Evolutionary conservation across 2,329 filamentous ascomycete genomes (phyloP).

Genomic region (Clarireedia sp.): DNA sequence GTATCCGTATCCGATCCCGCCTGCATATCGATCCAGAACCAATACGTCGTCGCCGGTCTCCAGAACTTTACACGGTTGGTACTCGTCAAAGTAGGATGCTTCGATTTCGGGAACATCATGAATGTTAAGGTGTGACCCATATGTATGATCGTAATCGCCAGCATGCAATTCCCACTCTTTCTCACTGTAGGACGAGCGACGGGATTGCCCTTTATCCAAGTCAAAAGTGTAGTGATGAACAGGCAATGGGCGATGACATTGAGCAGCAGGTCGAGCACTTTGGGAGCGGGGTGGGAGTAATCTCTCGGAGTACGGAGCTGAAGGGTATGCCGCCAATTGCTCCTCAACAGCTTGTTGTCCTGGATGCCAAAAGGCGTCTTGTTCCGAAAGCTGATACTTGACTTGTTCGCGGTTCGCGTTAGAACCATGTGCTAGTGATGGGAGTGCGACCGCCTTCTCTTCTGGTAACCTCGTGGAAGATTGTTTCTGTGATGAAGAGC

Average conservation of each 20-base stretch:
- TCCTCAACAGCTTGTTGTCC: not conserved
- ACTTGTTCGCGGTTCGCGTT: not conserved
- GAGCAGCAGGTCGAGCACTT: not conserved
- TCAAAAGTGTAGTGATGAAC: slow-evolving; percentile 9
- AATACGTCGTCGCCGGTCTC: slow-evolving; percentile 18
- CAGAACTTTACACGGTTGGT: slow-evolving; percentile 7
- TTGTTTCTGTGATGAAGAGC: not conserved
- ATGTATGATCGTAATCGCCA: slow-evolving; percentile 20
- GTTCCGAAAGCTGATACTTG: not conserved
- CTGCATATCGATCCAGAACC: slow-evolving; percentile 20
- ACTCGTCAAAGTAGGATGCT: slow-evolving; percentile 8
- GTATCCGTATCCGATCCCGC: slow-evolving; percentile 19
- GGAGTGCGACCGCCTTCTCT: not conserved
- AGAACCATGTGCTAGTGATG: not conserved
- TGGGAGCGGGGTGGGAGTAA: slow-evolving; percentile 1
- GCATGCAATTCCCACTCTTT: slow-evolving; percentile 8
- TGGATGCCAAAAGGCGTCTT: not conserved
- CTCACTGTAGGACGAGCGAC: slow-evolving; percentile 3
- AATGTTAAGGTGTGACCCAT: slow-evolving; percentile 11
- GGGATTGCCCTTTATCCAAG: not conserved
- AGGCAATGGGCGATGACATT: slow-evolving; percentile 5
- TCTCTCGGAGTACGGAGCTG: not conserved
- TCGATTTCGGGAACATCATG: slow-evolving; percentile 11
- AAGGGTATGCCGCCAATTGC: not conserved
- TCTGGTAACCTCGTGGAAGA: not conserved